Conservation (phyloP, 495 filamentous ascomycete genomes). For the Penicillium cinerascens region DNA sequence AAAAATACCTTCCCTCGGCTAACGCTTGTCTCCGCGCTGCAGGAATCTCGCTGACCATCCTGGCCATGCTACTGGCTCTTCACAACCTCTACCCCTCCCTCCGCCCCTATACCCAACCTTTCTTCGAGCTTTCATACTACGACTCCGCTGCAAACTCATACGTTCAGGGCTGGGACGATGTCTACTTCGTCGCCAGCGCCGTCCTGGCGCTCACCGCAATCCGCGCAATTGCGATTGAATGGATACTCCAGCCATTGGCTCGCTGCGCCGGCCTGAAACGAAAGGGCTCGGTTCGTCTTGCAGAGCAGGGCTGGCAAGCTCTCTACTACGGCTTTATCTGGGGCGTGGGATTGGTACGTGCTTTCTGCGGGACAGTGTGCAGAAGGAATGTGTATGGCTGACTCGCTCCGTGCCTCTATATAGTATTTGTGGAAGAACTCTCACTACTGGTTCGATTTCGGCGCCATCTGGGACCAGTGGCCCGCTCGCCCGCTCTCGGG, state of each 20-base stretch:
- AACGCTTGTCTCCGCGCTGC: slow-evolving; percentile 11
- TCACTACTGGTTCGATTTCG: slow-evolving; percentile 71
- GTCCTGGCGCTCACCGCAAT: slow-evolving; percentile 81
- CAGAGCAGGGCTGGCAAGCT: slow-evolving; percentile 89
- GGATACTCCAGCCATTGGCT: slow-evolving; percentile 74
- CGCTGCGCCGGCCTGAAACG: slow-evolving; percentile 61
- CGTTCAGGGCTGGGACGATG: slow-evolving; percentile 71
- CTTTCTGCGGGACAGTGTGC: neutral
- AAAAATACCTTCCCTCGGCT: slow-evolving; percentile 10
- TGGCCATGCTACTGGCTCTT: slow-evolving; percentile 71
- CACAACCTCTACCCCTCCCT: slow-evolving; percentile 78
- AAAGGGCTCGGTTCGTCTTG: slow-evolving; percentile 75
- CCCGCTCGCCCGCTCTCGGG: slow-evolving; percentile 69
- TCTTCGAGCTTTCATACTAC: slow-evolving; percentile 83
- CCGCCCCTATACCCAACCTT: slow-evolving; percentile 72
- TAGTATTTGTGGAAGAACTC: slow-evolving; percentile 81
- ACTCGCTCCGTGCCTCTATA: neutral
- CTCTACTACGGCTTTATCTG: slow-evolving; percentile 78
- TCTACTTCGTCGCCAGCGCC: slow-evolving; percentile 74
- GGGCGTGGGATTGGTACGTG: slow-evolving; percentile 77
- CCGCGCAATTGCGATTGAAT: slow-evolving; percentile 82
- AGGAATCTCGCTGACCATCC: slow-evolving; percentile 76
- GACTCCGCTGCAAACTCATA: slow-evolving; percentile 64
- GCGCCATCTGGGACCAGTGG: slow-evolving; percentile 78
- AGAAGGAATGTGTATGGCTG: neutral